Evolutionary conservation across 768 basidiomycete species (phyloP), one percentile per base, ranked within the genome.

Genomic region (Lactarius hatsudake): DNA sequence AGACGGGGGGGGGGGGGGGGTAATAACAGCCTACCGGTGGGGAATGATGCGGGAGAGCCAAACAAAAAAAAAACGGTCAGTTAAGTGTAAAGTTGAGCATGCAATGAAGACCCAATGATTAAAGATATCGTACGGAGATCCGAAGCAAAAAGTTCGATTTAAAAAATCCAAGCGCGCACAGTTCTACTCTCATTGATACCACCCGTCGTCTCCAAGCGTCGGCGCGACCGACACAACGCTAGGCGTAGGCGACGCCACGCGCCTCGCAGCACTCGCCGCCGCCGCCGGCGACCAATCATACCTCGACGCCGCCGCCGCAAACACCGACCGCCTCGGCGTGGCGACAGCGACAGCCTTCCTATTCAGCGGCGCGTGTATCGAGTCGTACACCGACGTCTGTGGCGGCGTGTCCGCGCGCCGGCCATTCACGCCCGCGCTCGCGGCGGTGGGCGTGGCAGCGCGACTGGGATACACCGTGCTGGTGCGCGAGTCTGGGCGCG

Each of bases 191-290:
- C n/a, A n/a, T n/a, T n/a, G n/a, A 84, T 86, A 94, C 93, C 92
- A 94, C 42, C 92, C 93, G 57, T 94, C 88, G 1, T 86, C 81
- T 51, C 85, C 85, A 65, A 85, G 79, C 0, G 89, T 92, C 8
- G 88, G 90, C 10, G 87, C 82, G 34, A 84, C 80, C 26, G 90
- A 91, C n/a, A 88, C 87, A 1, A 80, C 84, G 72, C 93, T 94
- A 30, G 86, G 87, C 32, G 92, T 87, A 9, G 93, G 93, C 1
- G 92, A 94, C 17, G 87, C 81, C 23, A 79, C 74, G 51, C 79
- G 77, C 3, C 77, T 74, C 20, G 36, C 79, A 79, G 64, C 73
- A 76, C 40, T 73, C 43, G 71, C 62, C 55, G 73, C 56, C 48
- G 8, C 18, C 42, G 62, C 64, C 12, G 38, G 38, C 66, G 69